Evolutionary conservation across 306 rosid genomes (phyloP), one percentile per base, ranked within the genome.

Genomic region (Gastrolobium villosum): DNA sequence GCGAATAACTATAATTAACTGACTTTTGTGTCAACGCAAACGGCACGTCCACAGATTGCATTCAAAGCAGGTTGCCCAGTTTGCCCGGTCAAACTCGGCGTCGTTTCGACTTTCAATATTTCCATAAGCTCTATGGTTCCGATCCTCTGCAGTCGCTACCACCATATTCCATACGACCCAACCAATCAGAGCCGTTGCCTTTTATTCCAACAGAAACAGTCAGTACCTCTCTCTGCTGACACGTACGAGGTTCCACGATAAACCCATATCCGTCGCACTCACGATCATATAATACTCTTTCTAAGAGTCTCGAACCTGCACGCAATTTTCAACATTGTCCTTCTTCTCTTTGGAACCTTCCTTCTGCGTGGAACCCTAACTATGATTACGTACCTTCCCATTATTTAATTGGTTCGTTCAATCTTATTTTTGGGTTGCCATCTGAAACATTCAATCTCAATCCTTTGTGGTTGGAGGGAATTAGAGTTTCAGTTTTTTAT

Each of bases 71-170:
- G 43, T 10, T 48, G 40, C 70, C 45, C 61, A 54, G 7, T 41
- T 69, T 68, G 70, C 70, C 57, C 44, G 68, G 85, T 82, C 85
- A 82, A 82, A 82, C 39, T 28, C 65, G 86, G 78, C 79, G 82
- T 82, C 86, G 75, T 82, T 71, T 77, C 6, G 32, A 26, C 32
- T 82, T 71, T 77, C 6, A 32, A 26, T 40, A 1, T 20, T 28
- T 1, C 14, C 26, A 72, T 35, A 11, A 28, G 3, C 14, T 41
- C 36, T 31, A 31, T 0, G 10, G 36, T 1, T 53, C 0, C 55
- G 53, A 44, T 76, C 62, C 1, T 5, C 74, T 67, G 32, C 76
- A 6, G 2, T 32, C 44, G 3, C 14, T 20, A 3, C 69, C 9
- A 44, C 26, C 6, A 4, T 4, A 0, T 1, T 0, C 13, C 9